Base-by-base conservation (phyloP, 805 yeast genomes). In the Sugiyamaella marilandica region DNA sequence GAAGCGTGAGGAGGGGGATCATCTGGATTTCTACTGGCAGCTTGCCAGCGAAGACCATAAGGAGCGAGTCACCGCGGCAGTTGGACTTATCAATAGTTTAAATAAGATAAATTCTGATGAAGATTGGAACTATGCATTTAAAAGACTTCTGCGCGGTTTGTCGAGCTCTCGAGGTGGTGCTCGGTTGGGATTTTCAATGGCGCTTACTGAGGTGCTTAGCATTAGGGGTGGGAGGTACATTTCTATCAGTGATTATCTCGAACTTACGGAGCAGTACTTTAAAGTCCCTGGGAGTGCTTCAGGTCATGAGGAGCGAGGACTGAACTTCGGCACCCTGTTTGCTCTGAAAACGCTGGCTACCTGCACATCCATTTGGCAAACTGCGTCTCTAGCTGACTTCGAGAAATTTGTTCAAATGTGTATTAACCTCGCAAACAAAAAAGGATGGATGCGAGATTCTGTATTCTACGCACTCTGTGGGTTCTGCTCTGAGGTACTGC, bases 381-480 rank as follows among this genome's bases (percentile, higher is more conserved):
- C 56, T 13, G 59, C 70, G 5, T 56, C 63, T 11, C 41, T 62
- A 1, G 66, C 62, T 2, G 73, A 75, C 45, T 70, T 74, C 47
- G 55, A 63, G 14, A 65, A 68, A 10, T 77, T 84, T 44, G 66
- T 80, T 26, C 69, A 73, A 3, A 65, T 72, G 31, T 61, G 86
- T 35, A 65, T 87, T 3, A 81, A 78, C 21, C 71, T 91, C 51
- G 78, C 95, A 0, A 66, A 72, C 11, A 58, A 71, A 34, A 92
- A 91, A 65, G 79, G 87, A 1, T 91, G 97, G 97, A 78, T 91
- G 41, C 74, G 95, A 55, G 97, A 92, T 68, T 81, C 95, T 2
- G 76, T 88, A 39, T 74, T 87, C 61, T 87, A 76, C 62, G 85
- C 95, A 1, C 71, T 91, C 45, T 80, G 77, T 59, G 82, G 79